Base-by-base conservation (phyloP, 441 rosid genomes). In the Arabidopsis lyrata region DNA sequence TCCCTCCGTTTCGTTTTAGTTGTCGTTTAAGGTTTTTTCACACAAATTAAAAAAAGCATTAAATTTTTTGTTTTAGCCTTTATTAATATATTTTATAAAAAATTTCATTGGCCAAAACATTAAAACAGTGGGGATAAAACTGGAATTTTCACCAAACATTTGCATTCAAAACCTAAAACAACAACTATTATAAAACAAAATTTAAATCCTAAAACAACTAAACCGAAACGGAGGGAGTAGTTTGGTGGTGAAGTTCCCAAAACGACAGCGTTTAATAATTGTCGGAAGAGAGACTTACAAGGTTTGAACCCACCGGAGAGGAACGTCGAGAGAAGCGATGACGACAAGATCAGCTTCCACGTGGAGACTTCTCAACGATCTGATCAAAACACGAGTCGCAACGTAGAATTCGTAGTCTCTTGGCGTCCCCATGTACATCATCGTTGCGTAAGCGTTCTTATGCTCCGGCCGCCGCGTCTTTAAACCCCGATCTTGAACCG, bases 341-440 rank as follows among this genome's bases (percentile, higher is more conserved):
- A 94, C 97, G 48, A 94, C 86, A 67, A 94, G 86, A 86, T 92
- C 99, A 69, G 99, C 99, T 39, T 87, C 90, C 50, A 87, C 97
- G 8, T 70, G 74, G 34, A 87, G 85, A 38, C 69, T 42, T 42
- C 70, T 81, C 8, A 94, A 85, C 29, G 99, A 94, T 84, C 93
- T 86, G 85, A 92, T 75, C 85, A 94, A 63, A 72, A 94, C 99
- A 47, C 99, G 95, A 54, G 86, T 94, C 16, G 97, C 99, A 5
- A 92, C 91, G 68, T 91, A 94, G 76, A 88, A 94, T 83, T 94
- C 99, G 76, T 90, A 94, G 87, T 94, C 99, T 48, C 97, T 86
- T 11, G 99, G 99, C 27, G 97, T 94, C 6, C 99, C 99, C 99
- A 94, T 90, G 67, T 94, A 94, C 99, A 94, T 94, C 97, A 94